Evolutionary conservation across 495 filamentous ascomycete species (phyloP).

Genomic region (Neurospora terricola): DNA sequence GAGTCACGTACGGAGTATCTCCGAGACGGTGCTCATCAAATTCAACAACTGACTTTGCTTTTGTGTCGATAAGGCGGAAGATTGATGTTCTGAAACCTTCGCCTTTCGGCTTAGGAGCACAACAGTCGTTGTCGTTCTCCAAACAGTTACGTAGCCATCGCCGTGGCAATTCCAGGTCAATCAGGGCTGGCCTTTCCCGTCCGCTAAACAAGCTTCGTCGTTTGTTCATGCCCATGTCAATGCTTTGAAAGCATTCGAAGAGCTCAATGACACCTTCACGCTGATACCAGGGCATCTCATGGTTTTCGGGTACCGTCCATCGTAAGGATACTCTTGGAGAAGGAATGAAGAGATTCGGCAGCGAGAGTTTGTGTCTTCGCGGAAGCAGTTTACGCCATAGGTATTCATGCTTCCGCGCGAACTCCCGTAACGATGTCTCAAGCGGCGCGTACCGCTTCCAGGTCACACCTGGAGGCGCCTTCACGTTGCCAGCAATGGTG

Average conservation of each 20-base stretch:
- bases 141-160: not conserved
- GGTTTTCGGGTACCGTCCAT: not conserved
- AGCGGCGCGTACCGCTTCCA: not conserved
- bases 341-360: not conserved
- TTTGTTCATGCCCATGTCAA: not conserved
- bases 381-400: too few relatives aligned
- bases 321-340: not conserved
- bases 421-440: not conserved
- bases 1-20: not conserved
- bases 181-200: not conserved
- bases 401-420: not conserved
- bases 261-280: not conserved
- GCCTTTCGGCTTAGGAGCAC: not conserved
- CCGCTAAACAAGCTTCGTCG: not conserved
- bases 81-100: not conserved
- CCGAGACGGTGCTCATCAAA: not conserved
- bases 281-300: not conserved
- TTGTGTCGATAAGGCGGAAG: not conserved
- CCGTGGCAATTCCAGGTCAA: not conserved
- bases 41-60: not conserved
- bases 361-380: too few relatives aligned
- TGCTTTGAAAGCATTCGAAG: not conserved
- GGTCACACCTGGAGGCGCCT: not conserved
- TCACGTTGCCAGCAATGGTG: rapidly evolving
- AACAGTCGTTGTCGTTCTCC: not conserved